phyloP scores from a whole-genome alignment of 495 filamentous ascomycete species.

The Talaromyces adpressus region DNA sequence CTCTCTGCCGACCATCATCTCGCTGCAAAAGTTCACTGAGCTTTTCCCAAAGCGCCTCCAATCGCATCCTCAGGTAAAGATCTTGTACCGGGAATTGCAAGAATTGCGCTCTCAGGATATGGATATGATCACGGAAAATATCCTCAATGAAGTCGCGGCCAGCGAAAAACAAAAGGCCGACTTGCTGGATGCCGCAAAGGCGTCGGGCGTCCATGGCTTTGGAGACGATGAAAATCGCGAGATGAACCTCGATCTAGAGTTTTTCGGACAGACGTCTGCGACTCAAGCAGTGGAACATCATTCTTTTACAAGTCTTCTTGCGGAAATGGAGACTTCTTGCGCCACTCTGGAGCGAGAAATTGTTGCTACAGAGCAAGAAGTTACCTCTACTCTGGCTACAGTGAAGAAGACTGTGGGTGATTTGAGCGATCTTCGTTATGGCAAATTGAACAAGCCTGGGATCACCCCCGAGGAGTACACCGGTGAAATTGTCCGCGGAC shows the following conservation, averaged over 20 bases:
- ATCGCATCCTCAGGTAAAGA: slow-evolving; percentile 61
- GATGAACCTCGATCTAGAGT: slow-evolving; percentile 63
- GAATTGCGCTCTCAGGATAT: slow-evolving; percentile 60
- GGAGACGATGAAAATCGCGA: slow-evolving; percentile 56
- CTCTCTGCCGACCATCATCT: slow-evolving; percentile 62
- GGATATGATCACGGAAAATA: slow-evolving; percentile 59
- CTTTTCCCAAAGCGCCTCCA: slow-evolving; percentile 68
- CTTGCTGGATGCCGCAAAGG: slow-evolving; percentile 47
- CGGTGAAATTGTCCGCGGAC: slow-evolving; percentile 44
- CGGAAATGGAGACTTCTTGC: slow-evolving; percentile 60
- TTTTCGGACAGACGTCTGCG: slow-evolving; percentile 54
- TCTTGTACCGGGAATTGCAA: slow-evolving; percentile 75
- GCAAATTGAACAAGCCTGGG: slow-evolving; percentile 57
- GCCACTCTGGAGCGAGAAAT: slow-evolving; percentile 61
- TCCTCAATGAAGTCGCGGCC: slow-evolving; percentile 56
- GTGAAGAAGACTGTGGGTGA: slow-evolving; percentile 58
- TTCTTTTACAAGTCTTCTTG: slow-evolving; percentile 55
- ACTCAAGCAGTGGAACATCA: slow-evolving; percentile 39
- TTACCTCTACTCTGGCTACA: slow-evolving; percentile 49
- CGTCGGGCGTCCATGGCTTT: slow-evolving; percentile 46
- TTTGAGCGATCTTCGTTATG: slow-evolving; percentile 78
- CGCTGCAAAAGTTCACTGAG: slow-evolving; percentile 65
- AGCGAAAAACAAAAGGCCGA: slow-evolving; percentile 57
- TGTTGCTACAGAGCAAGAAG: slow-evolving; percentile 54
- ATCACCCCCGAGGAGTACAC: slow-evolving; percentile 52